Conservation (phyloP, 805 yeast genomes). For the Debaryomyces hansenii region DNA sequence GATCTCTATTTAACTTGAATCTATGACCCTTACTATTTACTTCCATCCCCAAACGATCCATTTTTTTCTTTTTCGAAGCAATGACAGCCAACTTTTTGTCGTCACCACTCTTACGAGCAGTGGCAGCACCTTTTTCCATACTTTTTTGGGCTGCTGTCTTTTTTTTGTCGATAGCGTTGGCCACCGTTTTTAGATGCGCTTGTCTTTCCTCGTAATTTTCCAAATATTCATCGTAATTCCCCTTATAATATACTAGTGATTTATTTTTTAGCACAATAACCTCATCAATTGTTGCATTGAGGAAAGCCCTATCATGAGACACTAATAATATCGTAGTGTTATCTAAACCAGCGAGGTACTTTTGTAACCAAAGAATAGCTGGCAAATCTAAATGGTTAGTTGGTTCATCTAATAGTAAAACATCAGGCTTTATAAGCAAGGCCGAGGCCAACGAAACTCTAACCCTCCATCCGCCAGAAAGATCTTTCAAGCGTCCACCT, state of each 20-base stretch:
- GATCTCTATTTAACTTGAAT: conserved; percentile 1
- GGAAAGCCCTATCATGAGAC: conserved; percentile 1
- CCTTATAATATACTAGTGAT: neutral
- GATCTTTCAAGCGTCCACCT: too few species aligned
- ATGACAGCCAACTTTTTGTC: neutral
- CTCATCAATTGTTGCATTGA: conserved; percentile 1
- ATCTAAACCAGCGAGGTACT: neutral
- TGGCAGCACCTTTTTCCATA: neutral
- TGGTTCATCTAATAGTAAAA: neutral
- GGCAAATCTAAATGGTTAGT: neutral
- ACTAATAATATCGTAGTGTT: neutral
- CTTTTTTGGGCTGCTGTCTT: neutral
- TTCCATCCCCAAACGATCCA: conserved; percentile 2
- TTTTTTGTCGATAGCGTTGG: conserved; percentile 1
- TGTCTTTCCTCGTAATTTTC: neutral
- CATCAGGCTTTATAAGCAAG: too few species aligned
- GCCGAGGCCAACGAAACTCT: too few species aligned
- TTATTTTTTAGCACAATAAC: neutral
- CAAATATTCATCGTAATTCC: neutral
- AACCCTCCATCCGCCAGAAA: too few species aligned
- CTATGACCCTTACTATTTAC: conserved; percentile 1
- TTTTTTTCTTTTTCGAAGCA: conserved; percentile 2
- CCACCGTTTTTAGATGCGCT: neutral
- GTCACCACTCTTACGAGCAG: neutral
- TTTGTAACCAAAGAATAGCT: neutral